phyloP scores from a whole-genome alignment of 192 early-diverging fungal species.

The Coemansia sp. region DNA sequence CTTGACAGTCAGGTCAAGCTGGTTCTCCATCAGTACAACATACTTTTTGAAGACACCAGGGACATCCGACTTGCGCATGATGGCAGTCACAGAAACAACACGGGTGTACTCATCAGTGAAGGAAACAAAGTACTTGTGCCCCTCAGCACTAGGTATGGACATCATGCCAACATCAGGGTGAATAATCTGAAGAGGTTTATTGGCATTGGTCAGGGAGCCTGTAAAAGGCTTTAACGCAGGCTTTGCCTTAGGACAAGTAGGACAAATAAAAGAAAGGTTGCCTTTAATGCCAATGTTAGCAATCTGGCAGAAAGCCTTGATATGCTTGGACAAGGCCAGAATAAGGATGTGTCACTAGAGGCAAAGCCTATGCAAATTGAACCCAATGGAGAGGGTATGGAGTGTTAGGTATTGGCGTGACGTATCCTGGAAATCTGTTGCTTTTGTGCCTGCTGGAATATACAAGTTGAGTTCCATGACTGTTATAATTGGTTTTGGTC shows the following conservation, averaged over 20 bases:
- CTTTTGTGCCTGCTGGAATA: no score
- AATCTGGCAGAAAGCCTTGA: background rate
- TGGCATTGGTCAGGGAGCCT: background rate
- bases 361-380: background rate
- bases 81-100: background rate
- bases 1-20: constrained; percentile 3
- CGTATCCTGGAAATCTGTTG: no score
- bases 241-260: background rate
- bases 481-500: no score
- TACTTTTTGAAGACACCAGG: background rate
- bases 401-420: no score
- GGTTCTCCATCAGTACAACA: constrained; percentile 5
- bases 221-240: background rate
- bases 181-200: background rate
- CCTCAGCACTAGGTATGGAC: background rate
- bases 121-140: constrained; percentile 7
- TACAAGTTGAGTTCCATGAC: no score
- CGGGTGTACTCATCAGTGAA: constrained; percentile 3
- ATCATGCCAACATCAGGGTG: background rate
- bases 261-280: background rate
- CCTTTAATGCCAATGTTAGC: background rate
- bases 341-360: background rate
- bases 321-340: background rate
- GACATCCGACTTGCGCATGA: background rate
- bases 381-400: no score